Evolutionary conservation across 768 basidiomycete genomes (phyloP).

Genomic region (Boletellus ananiceps): DNA sequence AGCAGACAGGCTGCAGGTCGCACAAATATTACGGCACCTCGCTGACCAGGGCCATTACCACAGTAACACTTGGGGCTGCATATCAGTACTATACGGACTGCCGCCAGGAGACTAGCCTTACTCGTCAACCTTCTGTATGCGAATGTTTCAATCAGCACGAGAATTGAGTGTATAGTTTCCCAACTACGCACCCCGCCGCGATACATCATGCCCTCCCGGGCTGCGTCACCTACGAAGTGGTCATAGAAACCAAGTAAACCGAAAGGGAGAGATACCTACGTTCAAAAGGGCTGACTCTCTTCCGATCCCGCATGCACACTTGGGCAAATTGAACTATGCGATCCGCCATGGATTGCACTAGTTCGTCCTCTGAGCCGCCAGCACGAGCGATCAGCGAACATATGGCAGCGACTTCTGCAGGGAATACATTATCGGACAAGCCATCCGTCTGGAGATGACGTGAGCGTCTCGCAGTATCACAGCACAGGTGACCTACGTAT

Average conservation of each 20-base stretch:
- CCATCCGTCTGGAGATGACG: slow-evolving; percentile 44
- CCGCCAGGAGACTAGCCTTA: slow-evolving; percentile 34
- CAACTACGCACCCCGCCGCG: slow-evolving; percentile 65
- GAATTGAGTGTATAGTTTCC: slow-evolving; percentile 1
- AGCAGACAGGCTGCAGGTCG: no score
- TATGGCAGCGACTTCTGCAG: slow-evolving; percentile 64
- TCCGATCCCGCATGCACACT: slow-evolving; percentile 63
- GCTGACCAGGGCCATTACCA: slow-evolving; percentile 62
- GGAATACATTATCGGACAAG: slow-evolving; percentile 56
- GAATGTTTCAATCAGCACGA: slow-evolving; percentile 5
- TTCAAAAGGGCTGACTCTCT: slow-evolving; percentile 69
- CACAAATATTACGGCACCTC: slow-evolving; percentile 44
- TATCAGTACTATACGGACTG: slow-evolving; percentile 8
- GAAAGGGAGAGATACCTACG: slow-evolving; percentile 38
- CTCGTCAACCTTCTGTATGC: slow-evolving; percentile 73
- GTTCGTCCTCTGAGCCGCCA: slow-evolving; percentile 51
- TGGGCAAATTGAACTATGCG: slow-evolving; percentile 65
- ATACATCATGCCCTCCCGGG: slow-evolving; percentile 59
- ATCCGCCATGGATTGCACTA: slow-evolving; percentile 69
- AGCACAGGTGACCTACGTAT: slow-evolving; percentile 34
- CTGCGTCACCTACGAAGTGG: slow-evolving; percentile 49
- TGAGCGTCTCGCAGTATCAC: slow-evolving; percentile 3
- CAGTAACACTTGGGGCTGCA: slow-evolving; percentile 52
- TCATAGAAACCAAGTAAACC: slow-evolving; percentile 4
- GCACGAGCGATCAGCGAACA: slow-evolving; percentile 60